phyloP scores from a whole-genome alignment of 192 early-diverging fungal species.

The Anaeromyces robustus region DNA sequence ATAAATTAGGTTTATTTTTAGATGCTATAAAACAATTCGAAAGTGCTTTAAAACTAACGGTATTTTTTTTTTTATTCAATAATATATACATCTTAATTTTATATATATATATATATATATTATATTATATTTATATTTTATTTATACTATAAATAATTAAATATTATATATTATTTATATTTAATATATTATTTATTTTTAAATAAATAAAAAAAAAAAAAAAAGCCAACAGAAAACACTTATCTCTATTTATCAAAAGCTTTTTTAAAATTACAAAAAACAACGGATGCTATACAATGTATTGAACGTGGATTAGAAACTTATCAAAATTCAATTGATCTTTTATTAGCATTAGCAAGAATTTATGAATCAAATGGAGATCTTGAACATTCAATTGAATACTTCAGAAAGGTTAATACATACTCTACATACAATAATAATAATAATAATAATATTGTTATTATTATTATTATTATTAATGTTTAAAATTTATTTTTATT shows the following conservation, averaged over 20 bases:
- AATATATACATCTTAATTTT: too few species aligned
- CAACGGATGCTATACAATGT: conserved; percentile 9
- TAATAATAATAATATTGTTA: background rate
- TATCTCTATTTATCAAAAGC: conserved; percentile 9
- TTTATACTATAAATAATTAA: background rate
- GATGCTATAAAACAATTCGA: conserved; percentile 12
- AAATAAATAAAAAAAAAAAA: background rate
- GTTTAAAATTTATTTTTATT: too few species aligned
- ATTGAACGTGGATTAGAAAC: conserved; percentile 3
- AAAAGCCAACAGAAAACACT: background rate
- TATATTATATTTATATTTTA: too few species aligned
- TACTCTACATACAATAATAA: background rate
- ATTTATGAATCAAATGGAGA: conserved; percentile 10
- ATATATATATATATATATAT: too few species aligned
- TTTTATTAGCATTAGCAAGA: conserved; percentile 8
- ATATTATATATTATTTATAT: conserved; percentile 6
- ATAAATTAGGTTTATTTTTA: conserved; percentile 1
- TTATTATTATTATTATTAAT: background rate
- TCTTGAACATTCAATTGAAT: background rate
- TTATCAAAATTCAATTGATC: background rate
- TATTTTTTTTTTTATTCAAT: background rate
- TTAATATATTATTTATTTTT: background rate
- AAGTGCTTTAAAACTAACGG: conserved; percentile 7
- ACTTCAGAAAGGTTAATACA: conserved; percentile 9
- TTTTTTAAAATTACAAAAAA: conserved; percentile 8